These are phyloP conservation scores for Stephania yunnanensis DNA, from an alignment of 164 flowering plant genomes.

Conservation along the genomic window DNA sequence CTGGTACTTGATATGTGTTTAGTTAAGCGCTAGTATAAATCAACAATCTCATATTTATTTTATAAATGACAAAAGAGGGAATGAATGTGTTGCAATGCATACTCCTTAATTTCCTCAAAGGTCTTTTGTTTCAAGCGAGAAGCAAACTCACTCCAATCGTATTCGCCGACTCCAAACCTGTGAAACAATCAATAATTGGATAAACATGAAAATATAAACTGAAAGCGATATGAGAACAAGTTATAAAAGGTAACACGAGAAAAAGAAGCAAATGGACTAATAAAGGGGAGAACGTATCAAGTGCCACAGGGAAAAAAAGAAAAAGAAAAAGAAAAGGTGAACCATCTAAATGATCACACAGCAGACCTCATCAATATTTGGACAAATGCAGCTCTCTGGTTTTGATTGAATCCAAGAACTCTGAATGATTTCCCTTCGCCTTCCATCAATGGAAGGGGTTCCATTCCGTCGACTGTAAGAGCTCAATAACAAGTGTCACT, in stretches of 20 bases:
- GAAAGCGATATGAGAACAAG: neutral
- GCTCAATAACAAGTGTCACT: neutral
- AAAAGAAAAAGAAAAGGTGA: neutral
- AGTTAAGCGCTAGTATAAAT: neutral
- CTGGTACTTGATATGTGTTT: too few species aligned
- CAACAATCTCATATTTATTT: neutral
- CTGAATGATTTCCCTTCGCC: slow-evolving; percentile 91
- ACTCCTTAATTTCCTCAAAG: slow-evolving; percentile 74
- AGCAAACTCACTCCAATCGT: slow-evolving; percentile 78
- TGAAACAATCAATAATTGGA: slow-evolving; percentile 7
- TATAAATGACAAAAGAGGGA: neutral
- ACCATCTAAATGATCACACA: neutral
- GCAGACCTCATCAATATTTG: slow-evolving; percentile 88
- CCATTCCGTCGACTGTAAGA: slow-evolving; percentile 49
- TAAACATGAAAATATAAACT: neutral
- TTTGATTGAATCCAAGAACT: slow-evolving; percentile 87
- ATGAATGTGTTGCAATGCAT: slow-evolving; percentile 17
- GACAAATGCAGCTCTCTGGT: slow-evolving; percentile 85
- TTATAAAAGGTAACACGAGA: neutral
- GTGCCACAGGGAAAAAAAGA: neutral
- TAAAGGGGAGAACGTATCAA: neutral
- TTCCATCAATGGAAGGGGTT: slow-evolving; percentile 83
- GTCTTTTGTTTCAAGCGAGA: slow-evolving; percentile 88
- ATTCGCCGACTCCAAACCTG: slow-evolving; percentile 89
- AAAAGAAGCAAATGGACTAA: neutral